These are phyloP conservation scores for Rhizopogon vinicolor DNA, from an alignment of 768 basidiomycete species.

Conservation along the genomic window DNA sequence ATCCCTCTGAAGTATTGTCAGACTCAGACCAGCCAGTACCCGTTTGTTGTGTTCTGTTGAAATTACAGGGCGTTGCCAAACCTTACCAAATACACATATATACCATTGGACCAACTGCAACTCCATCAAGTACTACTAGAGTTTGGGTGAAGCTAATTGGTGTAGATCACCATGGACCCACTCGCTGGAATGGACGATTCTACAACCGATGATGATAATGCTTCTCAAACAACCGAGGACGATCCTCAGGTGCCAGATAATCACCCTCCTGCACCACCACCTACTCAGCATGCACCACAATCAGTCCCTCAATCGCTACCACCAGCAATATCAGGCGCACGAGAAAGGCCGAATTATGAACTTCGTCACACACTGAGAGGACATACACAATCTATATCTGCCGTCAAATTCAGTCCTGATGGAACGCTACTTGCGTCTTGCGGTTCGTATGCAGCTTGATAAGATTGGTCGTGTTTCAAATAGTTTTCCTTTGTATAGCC, in stretches of 20 bases:
- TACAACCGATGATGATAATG: constrained; percentile 54
- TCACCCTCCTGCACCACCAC: constrained; percentile 36
- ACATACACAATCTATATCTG: constrained; percentile 80
- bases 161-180: constrained; percentile 13
- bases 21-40: neutral
- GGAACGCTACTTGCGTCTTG: constrained; percentile 84
- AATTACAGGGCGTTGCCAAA: constrained; percentile 20
- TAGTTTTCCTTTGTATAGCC: constrained; percentile 36
- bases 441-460: constrained; percentile 45
- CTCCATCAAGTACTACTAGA: too few species aligned
- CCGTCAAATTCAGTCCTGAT: constrained; percentile 89
- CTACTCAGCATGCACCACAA: constrained; percentile 29
- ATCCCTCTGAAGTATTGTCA: too few species aligned
- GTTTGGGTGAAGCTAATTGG: neutral
- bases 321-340: constrained; percentile 30
- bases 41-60: constrained; percentile 19
- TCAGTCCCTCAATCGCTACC: constrained; percentile 26
- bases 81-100: constrained; percentile 14
- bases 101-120: too few species aligned
- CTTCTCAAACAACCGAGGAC: constrained; percentile 83
- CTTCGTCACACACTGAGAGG: constrained; percentile 65
- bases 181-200: constrained; percentile 35
- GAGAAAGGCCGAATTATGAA: constrained; percentile 59
- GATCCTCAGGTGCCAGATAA: constrained; percentile 73
- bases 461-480: neutral